Evolutionary conservation across 1,284 basidiomycete genomes (phyloP).

Genomic region (Salmacisia buchloeana): DNA sequence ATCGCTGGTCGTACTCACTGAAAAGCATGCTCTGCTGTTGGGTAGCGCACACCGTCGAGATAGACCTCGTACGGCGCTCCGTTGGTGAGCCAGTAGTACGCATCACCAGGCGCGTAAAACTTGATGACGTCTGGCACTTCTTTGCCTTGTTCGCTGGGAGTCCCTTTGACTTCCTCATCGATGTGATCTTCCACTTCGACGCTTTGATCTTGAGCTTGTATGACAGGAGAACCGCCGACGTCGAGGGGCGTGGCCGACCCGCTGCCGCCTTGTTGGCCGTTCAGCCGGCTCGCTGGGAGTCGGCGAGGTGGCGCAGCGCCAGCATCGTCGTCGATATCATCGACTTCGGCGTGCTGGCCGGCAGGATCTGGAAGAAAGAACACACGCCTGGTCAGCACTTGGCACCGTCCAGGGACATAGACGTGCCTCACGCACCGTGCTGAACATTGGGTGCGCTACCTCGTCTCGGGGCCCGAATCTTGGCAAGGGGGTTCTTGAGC

Average conservation of each 20-base stretch:
- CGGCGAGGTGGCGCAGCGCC: not conserved
- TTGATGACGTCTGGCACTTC: slow-evolving; percentile 8
- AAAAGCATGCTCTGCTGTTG: slow-evolving; percentile 21
- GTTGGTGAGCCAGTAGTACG: slow-evolving; percentile 38
- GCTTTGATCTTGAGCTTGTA: not conserved
- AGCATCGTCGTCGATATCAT: not conserved
- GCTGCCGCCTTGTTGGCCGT: not conserved
- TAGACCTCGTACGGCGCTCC: slow-evolving; percentile 20
- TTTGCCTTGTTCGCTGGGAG: not conserved
- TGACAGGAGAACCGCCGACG: not conserved
- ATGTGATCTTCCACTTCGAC: not conserved
- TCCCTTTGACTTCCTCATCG: not conserved
- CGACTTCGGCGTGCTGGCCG: not conserved
- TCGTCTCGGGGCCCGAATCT: not conserved
- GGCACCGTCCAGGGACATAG: not conserved
- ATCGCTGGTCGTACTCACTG: slow-evolving; percentile 7
- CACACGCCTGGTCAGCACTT: too few relatives aligned
- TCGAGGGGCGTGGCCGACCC: not conserved
- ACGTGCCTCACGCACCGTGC: not conserved
- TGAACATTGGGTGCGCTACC: not conserved
- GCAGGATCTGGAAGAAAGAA: not conserved
- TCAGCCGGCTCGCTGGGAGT: not conserved
- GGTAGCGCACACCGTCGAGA: slow-evolving; percentile 25
- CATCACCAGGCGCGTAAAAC: slow-evolving; percentile 22
- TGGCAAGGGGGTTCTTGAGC: not conserved